Evolutionary conservation across 805 yeast genomes (phyloP), one percentile per base, ranked within the genome.

Genomic region (Nakazawaea ambrosiae): DNA sequence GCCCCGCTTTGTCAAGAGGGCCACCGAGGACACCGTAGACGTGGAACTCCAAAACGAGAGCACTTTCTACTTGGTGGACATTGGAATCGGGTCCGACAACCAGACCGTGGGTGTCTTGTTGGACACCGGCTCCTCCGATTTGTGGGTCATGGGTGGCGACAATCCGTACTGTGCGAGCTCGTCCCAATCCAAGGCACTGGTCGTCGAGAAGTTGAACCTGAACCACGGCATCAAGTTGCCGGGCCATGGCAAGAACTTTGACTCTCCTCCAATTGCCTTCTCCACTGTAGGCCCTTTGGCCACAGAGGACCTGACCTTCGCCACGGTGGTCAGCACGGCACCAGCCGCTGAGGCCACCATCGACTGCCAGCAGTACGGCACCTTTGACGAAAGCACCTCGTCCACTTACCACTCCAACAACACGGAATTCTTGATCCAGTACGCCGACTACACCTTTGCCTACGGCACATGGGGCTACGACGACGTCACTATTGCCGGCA

Each of bases 381-480:
- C 78, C 1, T 73, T 72, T 50, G 63, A 66, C 46, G 60, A 68
- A 6, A 49, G 47, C 4, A 36, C 45, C 4, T 70, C 78, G 1
- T 45, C 49, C 20, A 38, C 70, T 2, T 73, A 65, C 55, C 44
- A 50, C 5, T 40, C 47, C 16, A 74, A 74, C 48, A 43, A 47
- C 20, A 58, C 77, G 2, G 42, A 47, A 1, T 74, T 74, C 47
- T 26, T 47, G 10, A 74, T 74, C 43, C 32, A 51, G 5, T 74
- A 74, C 44, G 77, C 69, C 5, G 81, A 74, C 49, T 51, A 55
- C 5, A 63, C 76, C 2, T 58, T 48, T 34, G 78, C 78, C 4
- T 36, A 38, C 6, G 81, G 81, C 18, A 40, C 57, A 31, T 74
- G 77, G 77, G 94, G 84, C 15, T 58, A 65, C 31, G 96, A 88